Evolutionary conservation across 2,329 filamentous ascomycete genomes (phyloP), one percentile per base, ranked within the genome.

Genomic region (Xylaria sp.): DNA sequence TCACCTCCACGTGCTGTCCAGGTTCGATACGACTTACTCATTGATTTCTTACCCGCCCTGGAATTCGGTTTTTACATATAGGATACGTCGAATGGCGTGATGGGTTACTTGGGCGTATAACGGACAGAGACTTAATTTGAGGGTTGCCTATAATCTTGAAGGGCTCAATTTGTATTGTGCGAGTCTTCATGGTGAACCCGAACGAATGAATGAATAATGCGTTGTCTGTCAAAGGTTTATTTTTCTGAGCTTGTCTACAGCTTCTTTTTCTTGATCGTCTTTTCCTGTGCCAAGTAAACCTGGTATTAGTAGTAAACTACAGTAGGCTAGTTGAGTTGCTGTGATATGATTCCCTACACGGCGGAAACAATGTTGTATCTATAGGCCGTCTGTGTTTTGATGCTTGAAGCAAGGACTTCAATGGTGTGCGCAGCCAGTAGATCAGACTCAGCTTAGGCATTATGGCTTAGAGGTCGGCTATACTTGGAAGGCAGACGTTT

Each of bases 41-140:
- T 68, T 61, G n/a, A 61, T 60, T 39, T 20, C 23, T 50, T 28
- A 15, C 23, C 37, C 51, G 23, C 58, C 25, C 37, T 54, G 46
- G 44, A 58, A 51, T 57, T 37, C 34, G 59, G 54, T 63, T 56
- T 37, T 55, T 59, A 67, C 59, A 67, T 59, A 67, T 67, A 67
- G 59, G 65, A 67, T 67, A 67, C 54, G 55, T 50, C 41, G n/a
- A 64, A 50, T 48, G 59, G 59, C 52, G 54, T 34, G 54, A 51
- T 58, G 39, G 52, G 41, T 52, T 54, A 54, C 23, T 58, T 39
- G 20, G 48, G 56, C 48, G 54, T 41, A 56, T 66, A 66, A 66
- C 61, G 63, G 55, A 61, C 57, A 61, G 37, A 50, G 39, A 46
- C 41, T 46, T 55, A 37, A 13, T 10, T 57, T 28, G 13, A 44